Evolutionary conservation across 2,329 filamentous ascomycete genomes (phyloP), one percentile per base, ranked within the genome.

Genomic region (Ophiostoma sp.): DNA sequence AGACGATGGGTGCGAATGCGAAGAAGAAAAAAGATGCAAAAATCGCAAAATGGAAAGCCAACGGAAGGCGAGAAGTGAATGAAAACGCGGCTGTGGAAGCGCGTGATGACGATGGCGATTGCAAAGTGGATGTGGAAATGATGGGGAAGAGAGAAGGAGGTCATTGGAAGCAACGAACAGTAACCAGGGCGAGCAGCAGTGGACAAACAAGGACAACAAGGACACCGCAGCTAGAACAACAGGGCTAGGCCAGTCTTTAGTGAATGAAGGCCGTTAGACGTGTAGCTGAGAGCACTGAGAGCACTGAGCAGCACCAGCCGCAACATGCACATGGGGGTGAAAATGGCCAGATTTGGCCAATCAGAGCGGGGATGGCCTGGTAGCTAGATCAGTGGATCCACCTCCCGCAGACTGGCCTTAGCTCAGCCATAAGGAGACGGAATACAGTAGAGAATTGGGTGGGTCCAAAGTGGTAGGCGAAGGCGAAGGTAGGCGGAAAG

Each of bases 291-390:
- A 31, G 27, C 27, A 31, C 27, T 31, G 27, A 31, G 27, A 31
- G 27, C 1, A 31, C 27, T 31, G 27, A 31, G 27, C 3, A 65
- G 35, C 35, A 41, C 11, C 39, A 33, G 33, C 33, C 11, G 23
- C 15, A 17, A 4, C 23, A 62, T 62, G 57, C 27, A 33, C 60
- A 60, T 66, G 69, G 41, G 41, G 54, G 48, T 66, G 41, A 23
- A 39, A 65, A 67, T 44, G 35, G 33, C 33, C 33, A 39, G 57
- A 67, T 65, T 33, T 60, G 66, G 62, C 70, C 70, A 71, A 71
- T 71, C 20, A 68, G n/a, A 57, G 54, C 31, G 15, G 64, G 17
- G 17, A n/a, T 23, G 33, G 67, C 41, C 33, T 52, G 60, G 36
- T 27, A 27, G 31, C 41, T 69, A 67, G 67, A 62, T 57, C 23